Evolutionary conservation across 2,329 filamentous ascomycete genomes (phyloP).

Genomic region (Aspergillus fischeri): DNA sequence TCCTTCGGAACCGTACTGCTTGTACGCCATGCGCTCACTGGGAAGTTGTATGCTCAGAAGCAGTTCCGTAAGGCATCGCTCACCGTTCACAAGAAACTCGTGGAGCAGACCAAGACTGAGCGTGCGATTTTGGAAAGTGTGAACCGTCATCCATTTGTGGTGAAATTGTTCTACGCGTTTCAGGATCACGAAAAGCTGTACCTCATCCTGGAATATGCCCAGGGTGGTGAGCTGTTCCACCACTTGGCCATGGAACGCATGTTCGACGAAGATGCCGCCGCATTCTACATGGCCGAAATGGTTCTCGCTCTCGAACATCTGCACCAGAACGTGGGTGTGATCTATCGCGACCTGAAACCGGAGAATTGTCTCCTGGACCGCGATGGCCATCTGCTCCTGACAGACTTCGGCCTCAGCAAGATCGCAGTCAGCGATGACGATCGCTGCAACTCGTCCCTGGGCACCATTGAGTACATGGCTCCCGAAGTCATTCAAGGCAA

Average conservation of each 20-base stretch:
- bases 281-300: conserved; percentile 99
- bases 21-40: conserved; percentile 83
- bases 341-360: conserved; percentile 95
- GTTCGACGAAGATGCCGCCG: conserved; percentile 83
- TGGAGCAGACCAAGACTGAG: conserved; percentile 97
- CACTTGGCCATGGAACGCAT: conserved; percentile 91
- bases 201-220: conserved; percentile 93
- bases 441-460: conserved; percentile 82
- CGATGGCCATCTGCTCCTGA: conserved; percentile 87
- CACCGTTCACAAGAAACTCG: conserved; percentile 88
- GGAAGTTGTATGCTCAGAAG: conserved; percentile 92
- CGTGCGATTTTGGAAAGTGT: conserved; percentile 91
- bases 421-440: conserved; percentile 70
- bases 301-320: conserved; percentile 89
- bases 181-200: conserved; percentile 98
- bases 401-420: conserved; percentile 95
- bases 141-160: conserved; percentile 94
- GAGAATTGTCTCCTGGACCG: conserved; percentile 94
- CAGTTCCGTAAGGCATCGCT: conserved; percentile 97
- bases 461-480: conserved; percentile 98
- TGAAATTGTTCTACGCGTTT: conserved; percentile 97
- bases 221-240: conserved; percentile 95
- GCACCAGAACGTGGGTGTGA: conserved; percentile 84
- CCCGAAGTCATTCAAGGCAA: conserved; percentile 87
- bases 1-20: conserved; percentile 93